A percentile compares a stretch with the other conserved stretches of the same genome.
phyloP scores from a whole-genome alignment of 2,329 filamentous ascomycete species.

The Hypoxylon rubiginosum region DNA sequence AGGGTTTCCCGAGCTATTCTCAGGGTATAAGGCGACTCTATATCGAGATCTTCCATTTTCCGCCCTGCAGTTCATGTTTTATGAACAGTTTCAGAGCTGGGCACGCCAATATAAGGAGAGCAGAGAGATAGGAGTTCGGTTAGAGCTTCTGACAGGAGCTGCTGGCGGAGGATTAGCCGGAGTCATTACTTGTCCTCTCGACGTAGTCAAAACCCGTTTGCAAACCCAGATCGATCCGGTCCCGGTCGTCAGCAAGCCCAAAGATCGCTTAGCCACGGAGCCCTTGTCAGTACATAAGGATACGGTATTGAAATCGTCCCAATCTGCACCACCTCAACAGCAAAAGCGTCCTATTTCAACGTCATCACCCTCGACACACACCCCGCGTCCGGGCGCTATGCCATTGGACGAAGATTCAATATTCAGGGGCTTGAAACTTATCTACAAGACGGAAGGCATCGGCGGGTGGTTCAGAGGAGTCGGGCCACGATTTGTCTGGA shows the following conservation, averaged over 20 bases:
- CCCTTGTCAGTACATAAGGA: conserved; percentile 46
- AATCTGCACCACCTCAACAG: conserved; percentile 54
- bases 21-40: conserved; percentile 97
- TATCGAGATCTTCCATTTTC: conserved; percentile 96
- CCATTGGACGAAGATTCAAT: conserved; percentile 92
- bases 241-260: conserved; percentile 47
- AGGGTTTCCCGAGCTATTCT: conserved; percentile 87
- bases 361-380: conserved; percentile 87
- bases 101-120: conserved; percentile 83
- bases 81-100: conserved; percentile 90
- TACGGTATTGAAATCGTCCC: conserved; percentile 43
- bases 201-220: conserved; percentile 96
- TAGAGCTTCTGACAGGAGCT: conserved; percentile 91
- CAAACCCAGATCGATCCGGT: conserved; percentile 83
- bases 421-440: conserved; percentile 83
- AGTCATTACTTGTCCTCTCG: conserved; percentile 93
- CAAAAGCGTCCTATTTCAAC: conserved; percentile 87
- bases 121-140: conserved; percentile 83
- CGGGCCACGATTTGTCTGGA: conserved; percentile 94
- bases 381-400: conserved; percentile 81
- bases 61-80: conserved; percentile 96
- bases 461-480: conserved; percentile 95
- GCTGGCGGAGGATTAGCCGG: conserved; percentile 93
- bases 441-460: conserved; percentile 91
- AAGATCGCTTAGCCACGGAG: conserved; percentile 44